Base-by-base conservation (phyloP, 1,139 yeast genomes). In the Kurtzmaniella quercitrusa region DNA sequence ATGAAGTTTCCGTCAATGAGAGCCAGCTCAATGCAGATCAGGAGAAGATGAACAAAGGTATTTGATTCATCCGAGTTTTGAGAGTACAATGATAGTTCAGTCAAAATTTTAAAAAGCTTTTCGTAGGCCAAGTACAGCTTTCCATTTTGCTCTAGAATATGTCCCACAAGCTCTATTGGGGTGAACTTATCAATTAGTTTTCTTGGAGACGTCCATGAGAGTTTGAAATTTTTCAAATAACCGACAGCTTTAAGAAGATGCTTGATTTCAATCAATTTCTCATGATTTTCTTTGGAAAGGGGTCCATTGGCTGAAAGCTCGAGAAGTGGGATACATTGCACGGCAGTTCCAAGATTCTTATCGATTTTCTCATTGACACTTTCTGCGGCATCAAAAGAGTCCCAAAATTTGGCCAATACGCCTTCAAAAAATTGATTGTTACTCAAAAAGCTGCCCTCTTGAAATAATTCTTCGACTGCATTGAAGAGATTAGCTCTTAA, bases 21-120 rank as follows among this genome's bases (percentile, higher is more conserved):
- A 0, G 88, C 72, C 44, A 79, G 73, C 52, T 82, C 86, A 34
- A 83, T 74, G 54, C 83, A 81, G 8, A 77, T 68, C 3, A 77
- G 62, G 48, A 73, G 66, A 21, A 81, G 52, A 42, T 68, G 66
- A 25, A 67, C 60, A 31, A 43, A 39, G n/a, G 24, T 18, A 12
- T 11, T 18, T 3, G 12, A 12, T 10, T 21, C 38, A 12, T 18
- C 38, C 12, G 19, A n/a, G 10, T 19, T 19, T 21, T 18, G 27
- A 19, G 8, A 19, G n/a, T n/a, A 36, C 21, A 36, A 19, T 11
- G 38, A 36, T 17, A 82, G 57, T 40, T 73, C 72, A 40, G 62
- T 61, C 25, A 77, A 50, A 1, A 82, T 60, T 9, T 62, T 58
- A 51, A 66, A 66, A 9, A 83, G 58, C 39, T 66, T 67, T 8